A percentile compares a stretch with the other conserved stretches of the same genome.
These are phyloP conservation scores for Stentor roeselii DNA, from an alignment of 73 alveolate species.

Conservation along the genomic window DNA sequence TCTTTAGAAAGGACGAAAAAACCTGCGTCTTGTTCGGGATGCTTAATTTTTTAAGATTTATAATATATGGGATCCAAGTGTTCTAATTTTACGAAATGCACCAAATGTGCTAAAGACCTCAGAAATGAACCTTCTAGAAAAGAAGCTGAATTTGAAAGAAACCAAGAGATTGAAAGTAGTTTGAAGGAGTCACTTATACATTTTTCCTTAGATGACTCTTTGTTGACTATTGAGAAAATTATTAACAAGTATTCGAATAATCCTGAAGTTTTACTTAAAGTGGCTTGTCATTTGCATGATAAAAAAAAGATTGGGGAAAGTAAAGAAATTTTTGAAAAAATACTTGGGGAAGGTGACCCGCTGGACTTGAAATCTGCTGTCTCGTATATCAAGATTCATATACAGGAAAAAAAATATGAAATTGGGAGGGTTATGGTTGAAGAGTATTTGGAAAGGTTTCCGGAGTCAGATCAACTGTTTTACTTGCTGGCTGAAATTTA, in stretches of 20 bases:
- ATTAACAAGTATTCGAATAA: neutral
- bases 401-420: constrained; percentile 2
- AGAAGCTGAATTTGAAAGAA: neutral
- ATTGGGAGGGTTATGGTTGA: neutral
- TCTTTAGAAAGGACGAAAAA: too few relatives aligned
- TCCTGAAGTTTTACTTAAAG: neutral
- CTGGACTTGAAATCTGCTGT: neutral
- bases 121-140: neutral
- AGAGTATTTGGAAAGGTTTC: neutral
- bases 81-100: neutral
- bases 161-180: neutral
- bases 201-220: neutral
- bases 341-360: neutral
- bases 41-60: too few relatives aligned
- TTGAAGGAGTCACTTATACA: neutral
- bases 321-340: neutral
- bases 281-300: neutral
- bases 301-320: too few relatives aligned
- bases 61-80: too few relatives aligned
- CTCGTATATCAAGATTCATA: neutral
- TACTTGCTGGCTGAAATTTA: constrained; percentile 3
- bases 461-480: neutral
- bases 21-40: too few relatives aligned
- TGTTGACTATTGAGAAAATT: neutral
- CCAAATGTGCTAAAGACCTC: neutral